Evolutionary conservation across 2,329 filamentous ascomycete species (phyloP), one percentile per base, ranked within the genome.

Genomic region (Penicillium corylophilum): DNA sequence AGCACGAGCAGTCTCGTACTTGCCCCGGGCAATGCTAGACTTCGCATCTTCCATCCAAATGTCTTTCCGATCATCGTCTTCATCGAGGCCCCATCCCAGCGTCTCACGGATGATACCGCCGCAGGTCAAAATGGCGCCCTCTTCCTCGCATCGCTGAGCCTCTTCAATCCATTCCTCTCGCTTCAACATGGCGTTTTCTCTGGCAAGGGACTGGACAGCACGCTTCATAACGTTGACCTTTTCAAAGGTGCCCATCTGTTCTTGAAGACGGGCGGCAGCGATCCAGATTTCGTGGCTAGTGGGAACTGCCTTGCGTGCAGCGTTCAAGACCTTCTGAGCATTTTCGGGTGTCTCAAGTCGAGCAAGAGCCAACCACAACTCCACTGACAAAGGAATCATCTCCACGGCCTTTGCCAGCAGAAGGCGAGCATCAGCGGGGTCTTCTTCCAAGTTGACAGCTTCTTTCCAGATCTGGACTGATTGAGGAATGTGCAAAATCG

Each of bases 381-480:
- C 95, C 33, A 96, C 87, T 0, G 93, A 96, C 6, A 95, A 79
- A 0, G 93, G 93, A 50, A 99, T 95, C 51, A 96, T 88, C 64
- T 99, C 92, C 0, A 92, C 95, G 0, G 95, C 95, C 74, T 96
- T 96, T 43, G 91, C 92, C 42, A 99, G 82, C 48, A 99, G 80
- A 50, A 99, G 78, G 56, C 87, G 86, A 4, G 95, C 95, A 74
- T 96, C 91, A 26, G 87, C 88, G 0, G 88, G 83, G 61, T 96
- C 88, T 65, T 96, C 93, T 67, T 97, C 94, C 49, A 97, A 77
- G 62, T 97, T 97, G 56, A 99, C 93, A 5, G 93, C 88, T 68
- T 95, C 91, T 69, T 97, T 99, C 94, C 94, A 99, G n/a, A 99
- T 82, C 38, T 89, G 87, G 43, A 97, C 94, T 0, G 93, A 97